These are phyloP conservation scores for Thermothielavioides terrestris DNA, from an alignment of 495 filamentous ascomycete species.

Conservation along the genomic window DNA sequence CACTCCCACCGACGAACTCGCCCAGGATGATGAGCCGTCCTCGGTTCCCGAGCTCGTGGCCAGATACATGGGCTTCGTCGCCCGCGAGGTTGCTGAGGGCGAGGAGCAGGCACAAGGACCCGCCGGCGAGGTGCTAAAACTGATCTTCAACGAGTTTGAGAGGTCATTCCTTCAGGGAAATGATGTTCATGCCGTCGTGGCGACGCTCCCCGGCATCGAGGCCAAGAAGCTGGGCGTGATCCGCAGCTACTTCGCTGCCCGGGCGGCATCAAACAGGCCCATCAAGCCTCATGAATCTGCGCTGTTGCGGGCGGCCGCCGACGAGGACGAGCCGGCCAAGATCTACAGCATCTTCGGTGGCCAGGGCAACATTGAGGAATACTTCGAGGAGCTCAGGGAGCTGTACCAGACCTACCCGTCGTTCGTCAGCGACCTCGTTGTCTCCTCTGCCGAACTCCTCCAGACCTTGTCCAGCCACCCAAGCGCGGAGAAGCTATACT, in stretches of 20 bases:
- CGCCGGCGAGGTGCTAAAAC: slow-evolving; percentile 78
- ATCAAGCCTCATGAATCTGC: slow-evolving; percentile 89
- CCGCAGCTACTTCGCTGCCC: slow-evolving; percentile 79
- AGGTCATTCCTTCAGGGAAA: slow-evolving; percentile 89
- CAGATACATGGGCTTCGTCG: slow-evolving; percentile 82
- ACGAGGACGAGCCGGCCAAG: slow-evolving; percentile 63
- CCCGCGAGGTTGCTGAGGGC: slow-evolving; percentile 75
- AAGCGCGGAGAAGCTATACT: slow-evolving; percentile 85
- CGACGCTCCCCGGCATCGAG: slow-evolving; percentile 75
- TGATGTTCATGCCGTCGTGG: slow-evolving; percentile 85
- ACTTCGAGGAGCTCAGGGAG: slow-evolving; percentile 92
- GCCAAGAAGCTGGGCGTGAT: slow-evolving; percentile 84
- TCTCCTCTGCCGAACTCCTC: slow-evolving; percentile 68
- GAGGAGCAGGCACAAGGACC: slow-evolving; percentile 81
- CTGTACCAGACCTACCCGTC: slow-evolving; percentile 84
- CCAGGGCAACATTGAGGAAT: slow-evolving; percentile 99
- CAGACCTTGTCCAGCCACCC: slow-evolving; percentile 77
- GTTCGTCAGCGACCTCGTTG: slow-evolving; percentile 77
- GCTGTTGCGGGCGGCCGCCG: slow-evolving; percentile 77
- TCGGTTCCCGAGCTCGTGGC: slow-evolving; percentile 85
- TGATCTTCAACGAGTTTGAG: slow-evolving; percentile 91
- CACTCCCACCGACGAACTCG: slow-evolving; percentile 87
- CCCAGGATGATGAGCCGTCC: slow-evolving; percentile 94
- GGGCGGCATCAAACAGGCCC: slow-evolving; percentile 69
- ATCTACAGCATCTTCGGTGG: slow-evolving; percentile 94